phyloP scores from a whole-genome alignment of 805 yeast genomes.

The Candida quercuum region DNA sequence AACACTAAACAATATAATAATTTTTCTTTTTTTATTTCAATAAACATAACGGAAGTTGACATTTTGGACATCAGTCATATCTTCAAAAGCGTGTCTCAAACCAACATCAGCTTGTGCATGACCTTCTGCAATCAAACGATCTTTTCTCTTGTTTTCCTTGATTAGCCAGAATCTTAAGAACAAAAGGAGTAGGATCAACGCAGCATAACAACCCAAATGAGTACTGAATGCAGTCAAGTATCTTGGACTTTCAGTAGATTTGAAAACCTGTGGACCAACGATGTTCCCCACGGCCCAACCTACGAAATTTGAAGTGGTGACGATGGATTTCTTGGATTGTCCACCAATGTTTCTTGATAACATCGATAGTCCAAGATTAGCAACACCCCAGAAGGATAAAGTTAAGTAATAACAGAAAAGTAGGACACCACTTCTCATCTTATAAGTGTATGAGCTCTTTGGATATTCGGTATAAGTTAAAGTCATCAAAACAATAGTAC shows the following conservation, averaged over 20 bases:
- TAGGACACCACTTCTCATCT: constrained; percentile 33
- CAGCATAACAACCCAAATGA: constrained; percentile 6
- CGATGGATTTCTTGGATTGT: constrained; percentile 43
- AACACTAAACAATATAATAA: no score
- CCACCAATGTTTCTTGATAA: constrained; percentile 56
- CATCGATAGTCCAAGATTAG: constrained; percentile 40
- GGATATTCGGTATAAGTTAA: constrained; percentile 6
- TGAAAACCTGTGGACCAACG: constrained; percentile 55
- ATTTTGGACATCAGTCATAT: constrained; percentile 11
- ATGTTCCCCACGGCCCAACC: constrained; percentile 48
- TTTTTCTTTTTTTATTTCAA: background rate
- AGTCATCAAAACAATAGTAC: constrained; percentile 36
- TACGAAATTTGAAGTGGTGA: constrained; percentile 44
- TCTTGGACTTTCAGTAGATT: constrained; percentile 39
- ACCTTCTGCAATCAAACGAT: background rate
- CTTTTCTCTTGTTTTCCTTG: constrained; percentile 3
- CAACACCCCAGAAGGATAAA: constrained; percentile 47
- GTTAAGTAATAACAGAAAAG: constrained; percentile 40
- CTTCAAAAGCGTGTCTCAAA: constrained; percentile 7
- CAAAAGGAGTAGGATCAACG: constrained; percentile 1
- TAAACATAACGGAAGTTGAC: constrained; percentile 14
- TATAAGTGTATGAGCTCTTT: constrained; percentile 6
- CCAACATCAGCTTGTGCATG: constrained; percentile 2
- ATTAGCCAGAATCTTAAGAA: constrained; percentile 4
- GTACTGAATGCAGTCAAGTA: constrained; percentile 24